Evolutionary conservation across 2,329 filamentous ascomycete species (phyloP), one percentile per base, ranked within the genome.

Genomic region (Colletotrichum sp.): DNA sequence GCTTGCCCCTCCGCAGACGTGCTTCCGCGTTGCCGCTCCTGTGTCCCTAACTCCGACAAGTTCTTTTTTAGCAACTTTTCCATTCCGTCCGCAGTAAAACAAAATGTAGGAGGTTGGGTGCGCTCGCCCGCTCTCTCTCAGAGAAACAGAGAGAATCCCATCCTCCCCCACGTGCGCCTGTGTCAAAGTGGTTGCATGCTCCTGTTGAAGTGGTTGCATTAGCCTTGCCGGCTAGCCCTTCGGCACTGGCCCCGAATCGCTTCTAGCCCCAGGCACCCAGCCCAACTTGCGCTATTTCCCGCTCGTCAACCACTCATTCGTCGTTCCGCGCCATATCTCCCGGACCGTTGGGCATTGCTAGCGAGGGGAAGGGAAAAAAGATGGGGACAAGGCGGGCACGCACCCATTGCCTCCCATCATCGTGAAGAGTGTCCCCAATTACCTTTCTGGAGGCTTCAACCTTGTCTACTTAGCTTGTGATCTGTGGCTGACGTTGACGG

Each of bases 401-500:
- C 44, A 21, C 44, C 44, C 12, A 13, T 52, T 52, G 44, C 44
- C 44, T 52, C n/a, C 44, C 44, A 52, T 52, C 44, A 52, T 52
- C 44, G 44, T 52, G 18, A 10, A 24, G 44, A n/a, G 39, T n/a
- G n/a, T 52, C 8, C 44, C 44, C 44, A 52, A 52, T 52, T 52
- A 24, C n/a, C 44, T 52, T 52, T 52, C 44, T 52, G 55, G 15
- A 30, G 55, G 24, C 55, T 59, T 26, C 24, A 59, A 59, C 32
- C 62, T 49, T 24, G 30, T 32, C 49, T 44, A n/a, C 16, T 16
- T 64, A 39, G 67, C 59, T 71, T 65, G 59, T 71, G 72, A 74
- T 71, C 34, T 65, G 73, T 76, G 65, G 73, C 73, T 76, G 70
- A 69, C 73, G 59, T 73, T 52, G 69, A 70, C 69, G 64, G 71